A percentile compares a stretch with the other conserved stretches of the same genome.
Conservation (phyloP, 2,329 filamentous ascomycete species). For the Fusarium virguliforme region DNA sequence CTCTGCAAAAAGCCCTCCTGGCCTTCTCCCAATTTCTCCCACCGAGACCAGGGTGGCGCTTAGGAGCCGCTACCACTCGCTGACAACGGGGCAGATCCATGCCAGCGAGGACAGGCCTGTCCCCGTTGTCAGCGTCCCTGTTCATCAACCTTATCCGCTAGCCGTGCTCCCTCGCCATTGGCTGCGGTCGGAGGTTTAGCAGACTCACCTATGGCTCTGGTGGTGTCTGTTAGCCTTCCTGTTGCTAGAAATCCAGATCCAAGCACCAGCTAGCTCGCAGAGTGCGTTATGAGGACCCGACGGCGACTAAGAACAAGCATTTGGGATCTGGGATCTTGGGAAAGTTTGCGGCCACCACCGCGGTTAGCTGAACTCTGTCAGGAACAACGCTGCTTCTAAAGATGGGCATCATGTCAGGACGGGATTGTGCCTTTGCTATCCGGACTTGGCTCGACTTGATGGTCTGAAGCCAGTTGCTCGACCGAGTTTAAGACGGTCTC, state of each 20-base stretch:
- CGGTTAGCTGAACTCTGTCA: slow-evolving; percentile 11
- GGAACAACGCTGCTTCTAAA: slow-evolving; percentile 20
- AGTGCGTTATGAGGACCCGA: slow-evolving; percentile 24
- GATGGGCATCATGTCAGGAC: slow-evolving; percentile 25
- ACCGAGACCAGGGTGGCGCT: slow-evolving; percentile 32
- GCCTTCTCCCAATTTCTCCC: slow-evolving; percentile 35
- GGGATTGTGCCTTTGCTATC: slow-evolving; percentile 7
- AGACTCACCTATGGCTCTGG: slow-evolving; percentile 10
- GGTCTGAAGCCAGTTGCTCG: slow-evolving; percentile 7
- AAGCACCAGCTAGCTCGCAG: slow-evolving; percentile 21
- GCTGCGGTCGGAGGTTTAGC: slow-evolving; percentile 25
- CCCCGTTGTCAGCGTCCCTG: slow-evolving; percentile 33
- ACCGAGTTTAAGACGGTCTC: not conserved
- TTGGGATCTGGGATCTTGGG: slow-evolving; percentile 17
- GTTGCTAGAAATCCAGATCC: slow-evolving; percentile 40
- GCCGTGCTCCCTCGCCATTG: slow-evolving; percentile 25
- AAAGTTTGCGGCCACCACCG: slow-evolving; percentile 21
- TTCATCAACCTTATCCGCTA: slow-evolving; percentile 42
- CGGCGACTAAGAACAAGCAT: slow-evolving; percentile 17
- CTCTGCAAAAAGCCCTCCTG: slow-evolving; percentile 50
- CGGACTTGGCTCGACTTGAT: not conserved
- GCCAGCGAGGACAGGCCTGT: slow-evolving; percentile 38
- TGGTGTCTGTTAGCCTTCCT: slow-evolving; percentile 8
- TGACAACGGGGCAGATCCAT: slow-evolving; percentile 42
- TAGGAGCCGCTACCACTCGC: slow-evolving; percentile 27